phyloP scores from a whole-genome alignment of 371 early-diverging fungal species.

The Parasitella parasitica region DNA sequence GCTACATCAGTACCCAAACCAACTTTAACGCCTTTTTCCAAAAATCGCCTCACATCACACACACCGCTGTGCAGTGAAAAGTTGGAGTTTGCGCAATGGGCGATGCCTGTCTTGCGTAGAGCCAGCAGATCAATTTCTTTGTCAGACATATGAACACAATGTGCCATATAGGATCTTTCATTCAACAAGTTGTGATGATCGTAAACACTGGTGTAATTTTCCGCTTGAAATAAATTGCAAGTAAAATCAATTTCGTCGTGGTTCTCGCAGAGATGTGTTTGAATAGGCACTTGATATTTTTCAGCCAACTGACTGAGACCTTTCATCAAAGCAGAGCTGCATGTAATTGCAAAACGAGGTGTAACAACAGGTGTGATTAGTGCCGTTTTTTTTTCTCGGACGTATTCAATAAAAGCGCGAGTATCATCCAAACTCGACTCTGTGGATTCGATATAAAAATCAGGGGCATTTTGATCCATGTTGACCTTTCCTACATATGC shows the following conservation, averaged over 20 bases:
- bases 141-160: slow-evolving; percentile 83
- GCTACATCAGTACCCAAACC: slow-evolving; percentile 93
- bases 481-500: slow-evolving; percentile 93
- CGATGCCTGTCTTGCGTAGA: slow-evolving; percentile 64
- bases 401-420: slow-evolving; percentile 65
- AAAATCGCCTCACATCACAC: slow-evolving; percentile 75
- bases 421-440: slow-evolving; percentile 69
- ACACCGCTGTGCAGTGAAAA: slow-evolving; percentile 83
- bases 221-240: slow-evolving; percentile 65
- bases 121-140: slow-evolving; percentile 69
- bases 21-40: slow-evolving; percentile 72
- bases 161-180: slow-evolving; percentile 83
- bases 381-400: slow-evolving; percentile 25
- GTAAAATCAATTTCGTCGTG: slow-evolving; percentile 73
- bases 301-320: slow-evolving; percentile 72
- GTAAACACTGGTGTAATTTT: slow-evolving; percentile 79
- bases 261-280: slow-evolving; percentile 88
- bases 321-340: slow-evolving; percentile 66
- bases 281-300: slow-evolving; percentile 68
- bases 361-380: slow-evolving; percentile 81
- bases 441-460: slow-evolving; percentile 69
- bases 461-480: slow-evolving; percentile 90
- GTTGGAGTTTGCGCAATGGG: slow-evolving; percentile 93
- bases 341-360: slow-evolving; percentile 89
- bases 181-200: slow-evolving; percentile 65